Evolutionary conservation across 306 rosid species (phyloP).

Genomic region (Mucuna pruriens): DNA sequence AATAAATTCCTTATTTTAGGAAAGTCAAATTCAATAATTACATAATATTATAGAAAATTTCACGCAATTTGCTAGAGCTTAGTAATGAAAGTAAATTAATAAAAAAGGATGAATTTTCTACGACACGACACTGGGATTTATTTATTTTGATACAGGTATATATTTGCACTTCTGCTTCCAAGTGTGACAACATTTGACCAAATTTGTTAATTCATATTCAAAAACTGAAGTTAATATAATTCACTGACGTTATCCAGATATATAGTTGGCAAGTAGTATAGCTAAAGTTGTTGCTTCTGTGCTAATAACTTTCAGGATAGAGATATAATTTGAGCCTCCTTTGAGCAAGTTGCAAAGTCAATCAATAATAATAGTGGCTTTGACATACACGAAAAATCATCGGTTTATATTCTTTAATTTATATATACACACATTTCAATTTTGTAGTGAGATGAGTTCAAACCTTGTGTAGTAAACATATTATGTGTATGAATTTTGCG

Average conservation of each 20-base stretch:
- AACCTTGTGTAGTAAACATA: no score
- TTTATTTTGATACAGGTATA: neutral
- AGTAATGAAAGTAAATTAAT: neutral
- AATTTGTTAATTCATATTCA: constrained; percentile 4
- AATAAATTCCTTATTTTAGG: neutral
- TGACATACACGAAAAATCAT: neutral
- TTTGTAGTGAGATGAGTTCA: neutral
- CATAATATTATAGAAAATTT: neutral
- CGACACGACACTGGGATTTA: neutral
- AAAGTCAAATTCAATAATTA: neutral
- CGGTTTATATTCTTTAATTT: neutral
- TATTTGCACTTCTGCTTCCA: neutral
- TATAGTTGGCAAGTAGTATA: neutral
- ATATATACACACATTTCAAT: neutral
- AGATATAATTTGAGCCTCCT: neutral
- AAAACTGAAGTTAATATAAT: neutral
- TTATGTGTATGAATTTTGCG: no score
- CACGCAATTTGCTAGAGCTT: neutral
- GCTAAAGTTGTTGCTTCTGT: neutral
- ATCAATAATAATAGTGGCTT: neutral
- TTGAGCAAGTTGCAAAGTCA: constrained; percentile 7
- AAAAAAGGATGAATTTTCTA: neutral
- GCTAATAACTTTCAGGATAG: neutral
- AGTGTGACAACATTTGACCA: constrained; percentile 15
- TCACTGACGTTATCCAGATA: neutral